A percentile compares a stretch with the other conserved stretches of the same genome.
Conservation (phyloP, 2,329 filamentous ascomycete genomes). For the Nannizziopsis arthrosporioides region DNA sequence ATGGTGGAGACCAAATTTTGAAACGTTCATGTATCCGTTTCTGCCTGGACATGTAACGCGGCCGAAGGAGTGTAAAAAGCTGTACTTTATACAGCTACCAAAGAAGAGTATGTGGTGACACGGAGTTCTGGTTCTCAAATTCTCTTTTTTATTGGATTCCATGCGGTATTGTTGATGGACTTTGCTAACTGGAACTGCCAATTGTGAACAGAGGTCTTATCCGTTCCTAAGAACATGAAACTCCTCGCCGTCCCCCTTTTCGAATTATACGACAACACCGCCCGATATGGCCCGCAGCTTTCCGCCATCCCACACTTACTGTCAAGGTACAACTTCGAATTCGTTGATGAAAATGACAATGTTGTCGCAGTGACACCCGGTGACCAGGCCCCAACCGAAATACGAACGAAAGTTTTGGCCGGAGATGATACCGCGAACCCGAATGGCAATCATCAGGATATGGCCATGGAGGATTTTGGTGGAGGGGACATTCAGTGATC, state of each 20-base stretch:
- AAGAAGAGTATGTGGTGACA: constrained; percentile 58
- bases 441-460: constrained; percentile 13
- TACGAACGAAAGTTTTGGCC: constrained; percentile 53
- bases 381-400: constrained; percentile 44
- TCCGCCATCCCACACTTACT: constrained; percentile 92
- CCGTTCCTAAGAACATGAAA: constrained; percentile 99
- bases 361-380: constrained; percentile 78
- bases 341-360: constrained; percentile 83
- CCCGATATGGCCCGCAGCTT: constrained; percentile 85
- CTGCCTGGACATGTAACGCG: constrained; percentile 90
- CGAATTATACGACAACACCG: constrained; percentile 95
- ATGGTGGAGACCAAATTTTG: constrained; percentile 98
- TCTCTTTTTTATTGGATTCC: not conserved
- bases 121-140: constrained; percentile 10
- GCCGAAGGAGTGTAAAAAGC: constrained; percentile 98
- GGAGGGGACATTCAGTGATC: constrained; percentile 13
- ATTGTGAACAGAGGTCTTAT: constrained; percentile 61
- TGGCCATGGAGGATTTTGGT: constrained; percentile 16
- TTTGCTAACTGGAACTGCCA: not conserved
- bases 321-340: constrained; percentile 94
- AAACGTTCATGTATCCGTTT: constrained; percentile 99
- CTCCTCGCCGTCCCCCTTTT: constrained; percentile 91
- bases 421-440: constrained; percentile 27
- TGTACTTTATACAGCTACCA: constrained; percentile 92
- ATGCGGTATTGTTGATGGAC: not conserved